These are phyloP conservation scores for Buddleja alternifolia DNA, from an alignment of 257 asterid species.

Conservation along the genomic window DNA sequence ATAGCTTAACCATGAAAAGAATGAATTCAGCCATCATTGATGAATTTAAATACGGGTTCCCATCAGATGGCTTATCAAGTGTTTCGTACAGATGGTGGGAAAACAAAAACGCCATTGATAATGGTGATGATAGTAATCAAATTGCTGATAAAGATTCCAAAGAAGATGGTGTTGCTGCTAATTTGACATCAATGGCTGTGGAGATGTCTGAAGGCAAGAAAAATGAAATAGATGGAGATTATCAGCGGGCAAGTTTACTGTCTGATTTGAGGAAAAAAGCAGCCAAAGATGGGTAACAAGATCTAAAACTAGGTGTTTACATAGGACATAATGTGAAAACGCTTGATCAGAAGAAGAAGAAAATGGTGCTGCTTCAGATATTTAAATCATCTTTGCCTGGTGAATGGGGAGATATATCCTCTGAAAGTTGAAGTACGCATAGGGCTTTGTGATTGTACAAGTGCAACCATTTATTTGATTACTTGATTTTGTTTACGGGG, in stretches of 20 bases:
- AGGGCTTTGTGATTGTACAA: no score
- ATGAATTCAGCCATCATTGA: slow-evolving; percentile 42
- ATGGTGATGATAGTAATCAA: slow-evolving; percentile 20
- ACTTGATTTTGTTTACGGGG: no score
- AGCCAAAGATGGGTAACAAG: slow-evolving; percentile 54
- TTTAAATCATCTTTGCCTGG: slow-evolving; percentile 63
- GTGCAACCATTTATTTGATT: no score
- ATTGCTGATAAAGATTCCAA: slow-evolving; percentile 11
- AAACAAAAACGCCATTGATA: slow-evolving; percentile 29
- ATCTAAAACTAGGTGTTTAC: slow-evolving; percentile 56
- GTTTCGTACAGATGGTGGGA: slow-evolving; percentile 77
- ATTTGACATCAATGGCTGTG: slow-evolving; percentile 25
- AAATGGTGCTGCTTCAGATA: slow-evolving; percentile 51
- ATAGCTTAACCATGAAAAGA: slow-evolving; percentile 36
- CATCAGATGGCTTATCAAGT: slow-evolving; percentile 66
- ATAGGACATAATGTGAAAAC: slow-evolving; percentile 34
- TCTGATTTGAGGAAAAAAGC: slow-evolving; percentile 60
- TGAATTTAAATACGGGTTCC: slow-evolving; percentile 84
- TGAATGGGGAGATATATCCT: slow-evolving; percentile 38
- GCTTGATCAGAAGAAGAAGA: slow-evolving; percentile 46
- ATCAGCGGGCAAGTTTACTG: slow-evolving; percentile 37
- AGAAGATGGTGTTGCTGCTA: slow-evolving; percentile 8
- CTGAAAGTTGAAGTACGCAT: slow-evolving; percentile 31
- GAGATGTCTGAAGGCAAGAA: slow-evolving; percentile 28
- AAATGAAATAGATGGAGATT: slow-evolving; percentile 19